Evolutionary conservation across 1,139 yeast species (phyloP).

Genomic region (Geotrichum fermentans): DNA sequence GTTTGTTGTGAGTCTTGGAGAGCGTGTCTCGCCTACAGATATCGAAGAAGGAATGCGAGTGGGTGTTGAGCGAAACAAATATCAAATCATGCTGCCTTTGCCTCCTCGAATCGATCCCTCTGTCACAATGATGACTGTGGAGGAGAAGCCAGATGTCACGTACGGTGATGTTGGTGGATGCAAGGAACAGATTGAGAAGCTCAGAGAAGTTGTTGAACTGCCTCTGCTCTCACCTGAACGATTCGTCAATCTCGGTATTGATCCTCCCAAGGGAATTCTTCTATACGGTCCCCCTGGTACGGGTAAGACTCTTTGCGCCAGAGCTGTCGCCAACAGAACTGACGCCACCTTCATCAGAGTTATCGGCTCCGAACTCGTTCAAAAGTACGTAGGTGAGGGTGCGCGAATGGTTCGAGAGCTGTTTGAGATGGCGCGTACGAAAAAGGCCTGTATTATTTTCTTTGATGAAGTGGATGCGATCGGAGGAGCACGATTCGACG

Average conservation of each 20-base stretch:
- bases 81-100: conserved; percentile 91
- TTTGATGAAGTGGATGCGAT: conserved; percentile 98
- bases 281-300: conserved; percentile 98
- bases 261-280: conserved; percentile 95
- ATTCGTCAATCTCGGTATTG: conserved; percentile 92
- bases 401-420: conserved; percentile 98
- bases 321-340: conserved; percentile 98
- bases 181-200: conserved; percentile 94
- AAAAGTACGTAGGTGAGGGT: conserved; percentile 98
- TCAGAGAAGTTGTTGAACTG: conserved; percentile 94
- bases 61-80: conserved; percentile 95
- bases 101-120: conserved; percentile 97
- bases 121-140: conserved; percentile 99
- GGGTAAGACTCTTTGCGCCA: conserved; percentile 94
- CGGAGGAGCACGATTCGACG: conserved; percentile 98
- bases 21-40: conserved; percentile 95
- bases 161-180: conserved; percentile 94
- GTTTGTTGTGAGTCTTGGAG: conserved; percentile 89
- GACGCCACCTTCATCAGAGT: conserved; percentile 98
- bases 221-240: conserved; percentile 94
- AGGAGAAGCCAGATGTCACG: conserved; percentile 88
- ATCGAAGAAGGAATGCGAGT: conserved; percentile 99
- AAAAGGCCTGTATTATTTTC: conserved; percentile 92
- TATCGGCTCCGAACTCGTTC: conserved; percentile 95
- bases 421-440: conserved; percentile 97